A percentile compares a stretch with the other conserved stretches of the same genome.
These are phyloP conservation scores for Sporobolus alterniflorus DNA, from an alignment of 202 grass and related monocot species.

Conservation along the genomic window DNA sequence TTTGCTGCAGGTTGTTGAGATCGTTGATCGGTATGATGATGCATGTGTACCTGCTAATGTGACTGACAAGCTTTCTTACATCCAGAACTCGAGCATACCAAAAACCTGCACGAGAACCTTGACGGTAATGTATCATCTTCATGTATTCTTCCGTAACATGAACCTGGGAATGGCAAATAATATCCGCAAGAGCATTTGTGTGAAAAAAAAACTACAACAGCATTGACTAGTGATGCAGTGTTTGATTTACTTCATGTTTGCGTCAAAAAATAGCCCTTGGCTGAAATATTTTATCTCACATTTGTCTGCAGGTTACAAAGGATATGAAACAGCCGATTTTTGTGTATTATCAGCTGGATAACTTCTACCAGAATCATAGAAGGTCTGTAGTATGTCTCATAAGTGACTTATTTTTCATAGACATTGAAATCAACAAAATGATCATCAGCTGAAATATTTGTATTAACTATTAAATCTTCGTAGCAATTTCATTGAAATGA, in stretches of 20 bases:
- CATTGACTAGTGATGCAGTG: not conserved
- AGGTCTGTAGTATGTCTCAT: slow-evolving; percentile 54
- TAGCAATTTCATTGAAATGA: not conserved
- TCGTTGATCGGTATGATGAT: slow-evolving; percentile 83
- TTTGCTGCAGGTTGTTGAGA: slow-evolving; percentile 88
- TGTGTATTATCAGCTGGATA: slow-evolving; percentile 98
- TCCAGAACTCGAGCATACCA: slow-evolving; percentile 38
- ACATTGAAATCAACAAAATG: not conserved
- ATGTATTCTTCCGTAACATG: slow-evolving; percentile 22
- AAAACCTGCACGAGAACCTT: slow-evolving; percentile 75
- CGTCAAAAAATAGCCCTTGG: not conserved
- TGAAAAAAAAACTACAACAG: not conserved
- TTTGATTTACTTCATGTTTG: not conserved
- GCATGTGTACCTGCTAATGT: slow-evolving; percentile 55
- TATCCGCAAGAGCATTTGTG: not conserved
- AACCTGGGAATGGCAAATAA: not conserved
- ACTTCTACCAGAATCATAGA: slow-evolving; percentile 97
- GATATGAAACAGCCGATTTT: slow-evolving; percentile 87
- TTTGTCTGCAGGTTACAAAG: slow-evolving; percentile 72
- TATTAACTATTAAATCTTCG: not conserved
- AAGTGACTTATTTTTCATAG: not conserved
- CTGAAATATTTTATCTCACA: slow-evolving; percentile 26
- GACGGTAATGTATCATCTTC: slow-evolving; percentile 55
- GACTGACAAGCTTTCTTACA: slow-evolving; percentile 73
- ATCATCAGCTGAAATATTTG: not conserved